phyloP scores from a whole-genome alignment of 192 early-diverging fungal species.

The Phycomyces nitens region DNA sequence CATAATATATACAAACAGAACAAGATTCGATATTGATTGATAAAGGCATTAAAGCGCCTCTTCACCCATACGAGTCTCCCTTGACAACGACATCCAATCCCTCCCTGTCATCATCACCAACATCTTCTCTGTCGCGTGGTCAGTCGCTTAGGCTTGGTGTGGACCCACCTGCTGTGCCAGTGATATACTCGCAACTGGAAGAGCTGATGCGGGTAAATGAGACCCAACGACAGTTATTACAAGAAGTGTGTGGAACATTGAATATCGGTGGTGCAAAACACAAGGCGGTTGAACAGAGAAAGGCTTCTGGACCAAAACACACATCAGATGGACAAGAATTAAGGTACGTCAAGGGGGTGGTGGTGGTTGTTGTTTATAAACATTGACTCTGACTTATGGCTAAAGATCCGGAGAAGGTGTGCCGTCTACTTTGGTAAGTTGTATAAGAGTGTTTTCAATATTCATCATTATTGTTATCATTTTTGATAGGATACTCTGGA shows the following conservation, averaged over 20 bases:
- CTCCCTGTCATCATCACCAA: constrained; percentile 2
- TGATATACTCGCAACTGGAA: constrained; percentile 8
- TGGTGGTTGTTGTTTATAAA: neutral
- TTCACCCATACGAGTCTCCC: constrained; percentile 10
- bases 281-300: neutral
- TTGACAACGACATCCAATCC: neutral
- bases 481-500: constrained; percentile 10
- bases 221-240: constrained; percentile 15
- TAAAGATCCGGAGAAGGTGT: too few species aligned
- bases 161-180: neutral
- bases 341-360: neutral
- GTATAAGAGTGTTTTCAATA: too few species aligned
- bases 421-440: neutral
- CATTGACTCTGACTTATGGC: neutral
- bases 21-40: too few species aligned
- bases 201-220: constrained; percentile 25
- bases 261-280: constrained; percentile 5
- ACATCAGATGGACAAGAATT: neutral
- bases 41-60: constrained; percentile 1
- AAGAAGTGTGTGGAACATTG: constrained; percentile 11
- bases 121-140: constrained; percentile 3
- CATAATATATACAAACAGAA: too few species aligned
- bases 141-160: constrained; percentile 5
- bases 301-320: neutral
- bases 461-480: neutral